phyloP scores from a whole-genome alignment of 2,329 filamentous ascomycete species.

The Aspergillus oerlinghausenensis region DNA sequence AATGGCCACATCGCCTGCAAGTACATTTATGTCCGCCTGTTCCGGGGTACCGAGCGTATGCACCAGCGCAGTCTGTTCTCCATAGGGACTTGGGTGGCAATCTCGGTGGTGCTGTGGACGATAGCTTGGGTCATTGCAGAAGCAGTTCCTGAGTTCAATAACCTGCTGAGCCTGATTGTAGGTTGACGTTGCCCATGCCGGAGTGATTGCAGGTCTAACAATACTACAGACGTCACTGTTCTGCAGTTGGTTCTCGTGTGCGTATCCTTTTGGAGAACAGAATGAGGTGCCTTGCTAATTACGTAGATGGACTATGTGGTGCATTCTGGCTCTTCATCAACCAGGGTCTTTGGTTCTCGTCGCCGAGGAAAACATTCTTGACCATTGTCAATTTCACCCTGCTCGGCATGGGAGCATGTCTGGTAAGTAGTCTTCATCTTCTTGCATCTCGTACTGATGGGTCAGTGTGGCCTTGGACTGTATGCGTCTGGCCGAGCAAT shows the following conservation, averaged over 20 bases:
- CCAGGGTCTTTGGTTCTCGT: constrained; percentile 26
- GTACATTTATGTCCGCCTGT: constrained; percentile 61
- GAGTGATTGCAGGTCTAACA: background rate
- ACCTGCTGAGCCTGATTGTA: constrained; percentile 56
- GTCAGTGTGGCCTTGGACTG: constrained; percentile 23
- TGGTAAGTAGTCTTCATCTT: constrained; percentile 7
- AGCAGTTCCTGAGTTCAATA: constrained; percentile 63
- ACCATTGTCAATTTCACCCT: constrained; percentile 21
- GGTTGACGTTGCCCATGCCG: background rate
- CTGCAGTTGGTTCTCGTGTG: constrained; percentile 59
- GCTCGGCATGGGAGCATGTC: constrained; percentile 18
- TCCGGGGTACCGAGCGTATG: constrained; percentile 53
- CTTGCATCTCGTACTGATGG: background rate
- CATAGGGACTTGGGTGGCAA: constrained; percentile 53
- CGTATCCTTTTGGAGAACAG: constrained; percentile 2
- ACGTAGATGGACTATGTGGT: constrained; percentile 14
- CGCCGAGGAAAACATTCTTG: constrained; percentile 24
- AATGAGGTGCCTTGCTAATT: constrained; percentile 1
- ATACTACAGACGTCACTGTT: constrained; percentile 47
- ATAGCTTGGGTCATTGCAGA: constrained; percentile 63
- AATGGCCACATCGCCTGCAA: constrained; percentile 62
- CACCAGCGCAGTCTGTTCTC: constrained; percentile 44
- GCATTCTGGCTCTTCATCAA: constrained; percentile 36
- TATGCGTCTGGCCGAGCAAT: constrained; percentile 24
- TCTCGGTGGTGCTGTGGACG: constrained; percentile 53